Base-by-base conservation (phyloP, 306 rosid species). In the Abrus precatorius region DNA sequence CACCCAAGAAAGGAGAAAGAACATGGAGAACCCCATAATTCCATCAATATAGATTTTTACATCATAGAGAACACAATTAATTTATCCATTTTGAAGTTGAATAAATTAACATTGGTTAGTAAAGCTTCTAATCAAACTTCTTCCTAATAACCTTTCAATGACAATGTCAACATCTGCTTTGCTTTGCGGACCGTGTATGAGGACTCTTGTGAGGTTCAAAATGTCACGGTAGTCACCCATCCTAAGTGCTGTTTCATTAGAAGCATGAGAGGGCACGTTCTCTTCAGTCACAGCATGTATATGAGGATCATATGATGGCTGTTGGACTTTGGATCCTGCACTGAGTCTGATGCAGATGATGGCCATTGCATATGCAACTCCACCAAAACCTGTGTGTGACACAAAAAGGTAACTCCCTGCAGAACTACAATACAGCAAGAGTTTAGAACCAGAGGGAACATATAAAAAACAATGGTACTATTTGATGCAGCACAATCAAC, bases 301-400 rank as follows among this genome's bases (percentile, higher is more conserved):
- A 67, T 86, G 86, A 47, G 80, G 77, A 70, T 80, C 66, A 61
- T 49, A 74, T 77, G 82, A 59, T 44, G 84, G 63, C 83, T 76
- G 81, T 14, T 81, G 86, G 75, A 83, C 82, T 62, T 85, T 86
- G 49, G 89, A 80, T 75, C 84, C 90, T 52, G 88, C 92, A 66
- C 81, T 85, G 47, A 88, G 85, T 76, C 90, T 91, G 61, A 84
- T 76, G 82, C 97, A 92, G 69, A 84, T 74, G 56, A 92, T 85
- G 29, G 97, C 90, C 95, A 91, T 92, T 20, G 97, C 93, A 86
- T 90, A 92, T 41, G 95, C 83, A 12, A 88, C 95, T 82, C 95
- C 97, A 86, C 97, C 97, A 85, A 91, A 92, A 53, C 97, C 93
- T 5, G 97, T 92, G 90, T 92, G 97, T 30, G 95, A 92, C 67